A percentile compares a stretch with the other conserved stretches of the same genome.
These are phyloP conservation scores for Bruguiera sexangula DNA, from an alignment of 345 rosid genomes.

Conservation along the genomic window DNA sequence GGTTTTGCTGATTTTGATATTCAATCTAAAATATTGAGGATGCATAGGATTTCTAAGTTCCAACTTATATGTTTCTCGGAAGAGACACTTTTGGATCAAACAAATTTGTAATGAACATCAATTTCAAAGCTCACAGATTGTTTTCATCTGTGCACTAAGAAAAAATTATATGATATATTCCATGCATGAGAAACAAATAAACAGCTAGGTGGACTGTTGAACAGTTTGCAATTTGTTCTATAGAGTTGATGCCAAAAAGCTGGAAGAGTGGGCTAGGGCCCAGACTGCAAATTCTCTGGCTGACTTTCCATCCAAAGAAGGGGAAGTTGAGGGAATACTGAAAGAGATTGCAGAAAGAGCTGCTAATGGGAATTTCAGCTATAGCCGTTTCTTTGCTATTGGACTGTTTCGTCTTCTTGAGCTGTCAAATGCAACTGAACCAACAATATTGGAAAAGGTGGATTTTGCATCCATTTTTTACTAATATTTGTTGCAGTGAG, in stretches of 20 bases:
- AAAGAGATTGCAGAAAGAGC: constrained; percentile 88
- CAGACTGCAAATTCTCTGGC: constrained; percentile 66
- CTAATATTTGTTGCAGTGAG: not conserved
- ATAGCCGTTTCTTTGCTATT: constrained; percentile 96
- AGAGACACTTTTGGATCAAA: too few relatives aligned
- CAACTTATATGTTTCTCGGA: not conserved
- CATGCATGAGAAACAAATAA: not conserved
- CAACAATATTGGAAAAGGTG: constrained; percentile 76
- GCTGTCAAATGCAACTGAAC: constrained; percentile 85
- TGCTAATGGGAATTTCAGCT: constrained; percentile 67
- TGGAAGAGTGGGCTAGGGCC: constrained; percentile 89
- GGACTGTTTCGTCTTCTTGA: constrained; percentile 97
- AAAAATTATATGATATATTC: not conserved
- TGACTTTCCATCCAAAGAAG: constrained; percentile 72
- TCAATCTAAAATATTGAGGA: not conserved
- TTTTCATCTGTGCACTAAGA: not conserved
- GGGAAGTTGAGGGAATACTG: constrained; percentile 71
- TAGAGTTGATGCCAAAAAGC: constrained; percentile 77
- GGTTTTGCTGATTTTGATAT: constrained; percentile 37
- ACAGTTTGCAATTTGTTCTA: not conserved
- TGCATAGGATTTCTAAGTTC: not conserved
- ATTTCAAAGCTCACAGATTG: too few relatives aligned
- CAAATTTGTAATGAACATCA: too few relatives aligned
- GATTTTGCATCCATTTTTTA: constrained; percentile 4
- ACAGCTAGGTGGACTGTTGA: not conserved